phyloP scores from a whole-genome alignment of 2,329 filamentous ascomycete species.

The Venturia aucupariae region DNA sequence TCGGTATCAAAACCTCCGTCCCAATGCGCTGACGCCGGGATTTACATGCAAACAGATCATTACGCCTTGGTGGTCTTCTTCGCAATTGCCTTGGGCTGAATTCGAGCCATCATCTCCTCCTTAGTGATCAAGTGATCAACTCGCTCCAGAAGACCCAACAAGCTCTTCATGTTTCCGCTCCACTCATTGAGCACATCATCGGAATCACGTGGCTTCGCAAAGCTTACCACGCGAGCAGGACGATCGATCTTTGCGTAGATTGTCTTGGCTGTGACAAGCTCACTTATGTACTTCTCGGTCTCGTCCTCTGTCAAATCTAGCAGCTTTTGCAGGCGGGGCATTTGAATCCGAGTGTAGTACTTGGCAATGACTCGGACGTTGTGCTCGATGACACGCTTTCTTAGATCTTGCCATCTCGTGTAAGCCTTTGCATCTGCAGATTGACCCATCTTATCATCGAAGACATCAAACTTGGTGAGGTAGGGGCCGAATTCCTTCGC shows the following conservation, averaged over 20 bases:
- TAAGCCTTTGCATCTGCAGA: constrained; percentile 65
- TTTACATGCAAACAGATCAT: background rate
- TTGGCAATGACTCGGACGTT: constrained; percentile 96
- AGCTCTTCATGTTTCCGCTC: constrained; percentile 95
- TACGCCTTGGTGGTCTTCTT: background rate
- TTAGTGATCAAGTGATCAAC: constrained; percentile 98
- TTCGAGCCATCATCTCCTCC: constrained; percentile 99
- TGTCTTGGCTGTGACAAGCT: constrained; percentile 93
- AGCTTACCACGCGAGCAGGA: constrained; percentile 83
- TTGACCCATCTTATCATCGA: constrained; percentile 47
- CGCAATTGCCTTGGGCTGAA: constrained; percentile 51
- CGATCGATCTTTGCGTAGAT: constrained; percentile 97
- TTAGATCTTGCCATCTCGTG: constrained; percentile 84
- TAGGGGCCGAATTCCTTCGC: constrained; percentile 81
- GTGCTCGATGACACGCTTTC: constrained; percentile 98
- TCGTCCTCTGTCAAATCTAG: constrained; percentile 90
- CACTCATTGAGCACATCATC: constrained; percentile 97
- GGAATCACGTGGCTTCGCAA: constrained; percentile 87
- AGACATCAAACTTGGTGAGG: constrained; percentile 82
- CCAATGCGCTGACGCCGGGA: background rate
- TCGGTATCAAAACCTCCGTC: background rate
- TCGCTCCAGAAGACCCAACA: constrained; percentile 74
- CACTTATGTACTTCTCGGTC: constrained; percentile 97
- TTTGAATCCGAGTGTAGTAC: constrained; percentile 96
- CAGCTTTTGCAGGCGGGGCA: constrained; percentile 79